Base-by-base conservation (phyloP, 2,329 filamentous ascomycete genomes). In the Xylaria sp. region DNA sequence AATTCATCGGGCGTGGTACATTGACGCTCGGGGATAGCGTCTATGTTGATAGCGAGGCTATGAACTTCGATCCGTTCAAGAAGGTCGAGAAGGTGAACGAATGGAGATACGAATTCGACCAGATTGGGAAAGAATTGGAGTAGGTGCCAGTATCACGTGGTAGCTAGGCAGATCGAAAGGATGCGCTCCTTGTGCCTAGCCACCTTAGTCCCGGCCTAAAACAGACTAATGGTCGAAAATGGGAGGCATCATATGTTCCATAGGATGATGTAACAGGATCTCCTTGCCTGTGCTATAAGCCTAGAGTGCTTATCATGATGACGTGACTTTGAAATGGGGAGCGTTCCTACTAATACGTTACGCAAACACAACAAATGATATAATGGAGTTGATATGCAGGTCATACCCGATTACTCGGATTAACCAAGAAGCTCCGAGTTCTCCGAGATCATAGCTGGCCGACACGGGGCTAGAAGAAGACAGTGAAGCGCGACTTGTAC, bases 1-100 rank as follows among this genome's bases (percentile, higher is more conserved):
- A 51, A 20, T 68, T 75, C 20, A 34, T 77, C 12, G 72, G 73
- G 20, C 67, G 69, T 3, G 73, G 76, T 3, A 73, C 54, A 1
- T 46, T 78, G 39, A 77, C 69, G 12, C 72, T 78, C 1, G 75
- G 74, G 7, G 67, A 75, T 2, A 73, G 74, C 20, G 75, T 80
- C 7, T 76, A 75, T 46, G 77, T 79, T 8, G 78, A 80, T 44
- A 78, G 76, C 56, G 78, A 79, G 65, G 76, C 73, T 6, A 73
- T 80, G 55, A 80, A 80, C 56, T 71, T 74, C 55, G 78, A 80
- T 60, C 78, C 73, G n/a, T 79, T 76, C 73, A 74, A 75, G 69
- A 76, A 76, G 67, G 74, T 74, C 4, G 74, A 75, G 46, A 76
- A 74, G 61, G 73, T 80, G 1, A 69, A 62, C 5, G 73, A 76